A percentile compares a stretch with the other conserved stretches of the same genome.
Evolutionary conservation across 2,329 filamentous ascomycete genomes (phyloP).

Genomic region (Ophiocordyceps camponoti-saundersi): DNA sequence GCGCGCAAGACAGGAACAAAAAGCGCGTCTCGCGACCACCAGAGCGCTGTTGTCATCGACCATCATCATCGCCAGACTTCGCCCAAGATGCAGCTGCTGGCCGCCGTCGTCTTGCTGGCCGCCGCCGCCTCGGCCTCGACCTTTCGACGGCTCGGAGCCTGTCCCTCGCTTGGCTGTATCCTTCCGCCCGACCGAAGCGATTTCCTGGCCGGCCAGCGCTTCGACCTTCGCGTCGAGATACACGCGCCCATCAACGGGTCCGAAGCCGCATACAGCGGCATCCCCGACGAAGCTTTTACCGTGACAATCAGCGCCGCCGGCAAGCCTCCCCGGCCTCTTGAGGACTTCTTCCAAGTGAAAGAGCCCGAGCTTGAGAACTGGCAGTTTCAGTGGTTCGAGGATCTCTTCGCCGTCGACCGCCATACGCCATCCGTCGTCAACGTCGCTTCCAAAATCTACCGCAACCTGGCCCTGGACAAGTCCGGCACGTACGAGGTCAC

Average conservation of each 20-base stretch:
- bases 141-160: slow-evolving; percentile 41
- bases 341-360: slow-evolving; percentile 49
- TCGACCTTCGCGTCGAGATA: slow-evolving; percentile 70
- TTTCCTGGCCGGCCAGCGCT: slow-evolving; percentile 69
- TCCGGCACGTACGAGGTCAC: slow-evolving; percentile 66
- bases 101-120: slow-evolving; percentile 13
- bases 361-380: slow-evolving; percentile 65
- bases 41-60: background rate
- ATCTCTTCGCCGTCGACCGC: slow-evolving; percentile 62
- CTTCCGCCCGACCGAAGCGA: slow-evolving; percentile 52
- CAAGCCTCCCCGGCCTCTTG: slow-evolving; percentile 31
- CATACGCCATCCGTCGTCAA: slow-evolving; percentile 56
- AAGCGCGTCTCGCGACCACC: no score
- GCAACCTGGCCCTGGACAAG: slow-evolving; percentile 58
- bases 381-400: slow-evolving; percentile 75
- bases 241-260: slow-evolving; percentile 70
- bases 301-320: slow-evolving; percentile 56
- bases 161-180: slow-evolving; percentile 40
- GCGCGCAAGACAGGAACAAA: no score
- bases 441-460: slow-evolving; percentile 64
- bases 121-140: slow-evolving; percentile 34
- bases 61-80: background rate
- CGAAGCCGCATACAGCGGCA: slow-evolving; percentile 52
- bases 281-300: slow-evolving; percentile 58
- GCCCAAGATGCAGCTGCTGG: background rate